A percentile compares a stretch with the other conserved stretches of the same genome.
Conservation (phyloP, 805 yeast species). For the Ogataea salicorniae region DNA sequence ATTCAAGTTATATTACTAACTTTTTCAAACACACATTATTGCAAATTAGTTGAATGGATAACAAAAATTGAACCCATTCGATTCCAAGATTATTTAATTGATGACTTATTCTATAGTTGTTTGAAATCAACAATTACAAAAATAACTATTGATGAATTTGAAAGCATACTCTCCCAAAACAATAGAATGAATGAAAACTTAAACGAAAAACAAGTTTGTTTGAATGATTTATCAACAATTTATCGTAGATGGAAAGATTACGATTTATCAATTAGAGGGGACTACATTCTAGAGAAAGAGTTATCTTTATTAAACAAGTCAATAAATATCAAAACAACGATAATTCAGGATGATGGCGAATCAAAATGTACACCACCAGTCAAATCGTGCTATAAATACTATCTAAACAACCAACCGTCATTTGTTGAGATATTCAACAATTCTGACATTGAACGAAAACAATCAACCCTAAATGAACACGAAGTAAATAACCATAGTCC, state of each 20-base stretch:
- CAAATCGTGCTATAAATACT: slow-evolving; percentile 13
- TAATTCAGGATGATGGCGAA: slow-evolving; percentile 5
- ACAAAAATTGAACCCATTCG: slow-evolving; percentile 8
- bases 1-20: slow-evolving; percentile 11
- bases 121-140: slow-evolving; percentile 12
- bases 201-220: neutral
- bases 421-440: slow-evolving; percentile 18
- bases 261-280: slow-evolving; percentile 3
- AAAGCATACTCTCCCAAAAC: slow-evolving; percentile 2
- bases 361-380: no score
- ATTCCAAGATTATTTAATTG: slow-evolving; percentile 1
- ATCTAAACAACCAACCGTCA: slow-evolving; percentile 10
- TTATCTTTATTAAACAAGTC: slow-evolving; percentile 13
- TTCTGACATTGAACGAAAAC: no score
- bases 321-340: slow-evolving; percentile 11
- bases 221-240: neutral
- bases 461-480: no score
- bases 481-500: no score
- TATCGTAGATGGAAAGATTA: slow-evolving; percentile 12
- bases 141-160: slow-evolving; percentile 14
- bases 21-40: slow-evolving; percentile 2
- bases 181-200: neutral
- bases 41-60: slow-evolving; percentile 10
- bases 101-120: slow-evolving; percentile 9
- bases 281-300: slow-evolving; percentile 13